Conservation (phyloP, 2,329 filamentous ascomycete species). For the Ambrosiella cleistominuta region DNA sequence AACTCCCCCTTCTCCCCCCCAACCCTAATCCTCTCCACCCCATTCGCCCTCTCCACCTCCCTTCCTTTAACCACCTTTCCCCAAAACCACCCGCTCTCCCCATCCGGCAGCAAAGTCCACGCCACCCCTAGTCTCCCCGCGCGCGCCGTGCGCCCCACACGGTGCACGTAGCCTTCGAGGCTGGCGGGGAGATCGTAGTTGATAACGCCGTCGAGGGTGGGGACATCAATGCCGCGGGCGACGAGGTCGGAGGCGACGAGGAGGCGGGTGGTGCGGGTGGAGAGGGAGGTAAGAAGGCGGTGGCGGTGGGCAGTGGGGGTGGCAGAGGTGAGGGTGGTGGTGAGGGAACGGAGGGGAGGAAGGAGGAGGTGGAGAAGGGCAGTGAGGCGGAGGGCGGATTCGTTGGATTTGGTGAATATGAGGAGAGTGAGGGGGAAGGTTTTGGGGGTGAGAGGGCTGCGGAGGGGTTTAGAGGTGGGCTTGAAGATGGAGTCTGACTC, state of each 20-base stretch:
- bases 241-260: slow-evolving; percentile 89
- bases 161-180: slow-evolving; percentile 71
- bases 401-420: slow-evolving; percentile 83
- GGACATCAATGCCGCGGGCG: slow-evolving; percentile 73
- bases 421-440: slow-evolving; percentile 35
- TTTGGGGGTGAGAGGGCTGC: slow-evolving; percentile 13
- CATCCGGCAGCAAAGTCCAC: slow-evolving; percentile 71
- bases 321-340: slow-evolving; percentile 61
- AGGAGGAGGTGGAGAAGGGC: slow-evolving; percentile 56
- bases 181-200: slow-evolving; percentile 85
- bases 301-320: slow-evolving; percentile 54
- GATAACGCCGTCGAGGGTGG: slow-evolving; percentile 63
- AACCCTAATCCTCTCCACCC: slow-evolving; percentile 30
- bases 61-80: slow-evolving; percentile 52
- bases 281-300: slow-evolving; percentile 50
- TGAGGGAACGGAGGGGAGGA: slow-evolving; percentile 35
- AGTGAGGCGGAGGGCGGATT: slow-evolving; percentile 70
- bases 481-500: slow-evolving; percentile 17
- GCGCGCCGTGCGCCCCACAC: slow-evolving; percentile 77
- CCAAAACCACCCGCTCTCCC: slow-evolving; percentile 85
- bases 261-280: slow-evolving; percentile 46
- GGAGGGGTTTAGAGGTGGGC: slow-evolving; percentile 13
- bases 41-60: slow-evolving; percentile 27
- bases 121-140: slow-evolving; percentile 60
- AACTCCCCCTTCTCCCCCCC: slow-evolving; percentile 24